Percentiles rank a stretch among this genome's conserved stretches.
Conservation (phyloP, 495 filamentous ascomycete genomes). For the Hypomontagnella submonticulosa region DNA sequence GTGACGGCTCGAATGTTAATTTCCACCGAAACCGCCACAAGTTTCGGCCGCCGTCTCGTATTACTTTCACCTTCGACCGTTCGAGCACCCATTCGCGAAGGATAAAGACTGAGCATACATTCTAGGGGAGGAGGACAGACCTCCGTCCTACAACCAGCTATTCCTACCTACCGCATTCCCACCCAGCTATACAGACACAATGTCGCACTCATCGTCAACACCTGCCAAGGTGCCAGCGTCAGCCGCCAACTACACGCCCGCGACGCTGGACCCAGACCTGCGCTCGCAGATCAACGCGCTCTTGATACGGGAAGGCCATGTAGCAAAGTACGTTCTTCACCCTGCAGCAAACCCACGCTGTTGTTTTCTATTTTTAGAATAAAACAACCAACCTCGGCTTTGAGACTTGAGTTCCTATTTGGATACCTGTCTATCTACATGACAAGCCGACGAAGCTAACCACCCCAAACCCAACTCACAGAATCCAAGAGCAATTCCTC, state of each 20-base stretch:
- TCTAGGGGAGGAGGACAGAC: slow-evolving; percentile 11
- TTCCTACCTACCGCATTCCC: neutral
- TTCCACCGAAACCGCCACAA: slow-evolving; percentile 26
- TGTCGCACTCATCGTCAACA: slow-evolving; percentile 55
- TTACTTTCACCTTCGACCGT: neutral
- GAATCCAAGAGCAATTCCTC: slow-evolving; percentile 67
- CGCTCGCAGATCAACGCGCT: slow-evolving; percentile 64
- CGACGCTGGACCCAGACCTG: slow-evolving; percentile 62
- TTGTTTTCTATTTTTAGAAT: neutral
- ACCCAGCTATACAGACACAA: slow-evolving; percentile 2
- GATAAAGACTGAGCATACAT: neutral
- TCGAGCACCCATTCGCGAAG: neutral
- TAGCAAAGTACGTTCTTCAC: slow-evolving; percentile 54
- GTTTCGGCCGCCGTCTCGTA: slow-evolving; percentile 4
- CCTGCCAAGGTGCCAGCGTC: slow-evolving; percentile 64
- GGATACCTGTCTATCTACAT: neutral
- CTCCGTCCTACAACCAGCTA: slow-evolving; percentile 7
- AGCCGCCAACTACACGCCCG: slow-evolving; percentile 60
- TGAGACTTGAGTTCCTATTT: neutral
- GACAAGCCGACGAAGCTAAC: slow-evolving; percentile 23
- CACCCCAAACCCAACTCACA: slow-evolving; percentile 31
- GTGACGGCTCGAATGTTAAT: neutral
- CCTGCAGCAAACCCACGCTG: too few species aligned
- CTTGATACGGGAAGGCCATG: slow-evolving; percentile 60
- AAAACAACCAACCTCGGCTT: too few species aligned